Evolutionary conservation across 1,139 yeast genomes (phyloP), one percentile per base, ranked within the genome.

Genomic region (Magnusiomyces tetraspermus): DNA sequence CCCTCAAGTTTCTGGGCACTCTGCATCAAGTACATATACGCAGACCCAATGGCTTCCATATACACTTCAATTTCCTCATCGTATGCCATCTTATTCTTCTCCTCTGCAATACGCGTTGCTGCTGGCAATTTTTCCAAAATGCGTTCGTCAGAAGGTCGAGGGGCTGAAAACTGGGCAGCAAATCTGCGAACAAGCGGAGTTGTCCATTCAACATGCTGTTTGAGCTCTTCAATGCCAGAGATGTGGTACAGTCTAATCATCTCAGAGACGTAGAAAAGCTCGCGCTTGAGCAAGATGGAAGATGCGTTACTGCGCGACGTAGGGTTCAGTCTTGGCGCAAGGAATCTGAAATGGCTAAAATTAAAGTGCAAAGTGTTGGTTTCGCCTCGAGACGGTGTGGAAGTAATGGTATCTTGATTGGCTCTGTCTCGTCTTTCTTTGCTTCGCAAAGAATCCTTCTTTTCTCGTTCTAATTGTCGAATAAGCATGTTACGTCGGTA

Each of bases 211-310:
- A 43, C 49, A 28, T 50, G 48, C 33, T 42, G 31, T 30, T 36
- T 47, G 21, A 53, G 43, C 40, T 53, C 42, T 21, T 47, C 50
- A 19, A 42, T 42, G n/a, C 55, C 52, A n/a, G 53, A 50, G 17
- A 50, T 31, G 4, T 24, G 36, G 49, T 50, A 50, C 43, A 53
- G 26, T 6, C 51, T 47, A 31, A 24, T 24, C 50, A 52, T 31
- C 38, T 52, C 53, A n/a, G 13, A 19, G 11, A 53, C 31, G 37
- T 50, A 53, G 1, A 22, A 19, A 19, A 21, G 42, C 38, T 53
- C 55, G 3, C 40, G 33, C 45, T 48, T 36, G 8, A 50, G 22
- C 23, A 42, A 30, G 2, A 31, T 5, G 6, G 10, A 4, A 10
- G 43, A 6, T 13, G 13, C 43, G 13, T 22, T 13, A 17, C n/a